A percentile compares a stretch with the other conserved stretches of the same genome.
phyloP scores from a whole-genome alignment of 2,329 filamentous ascomycete genomes.

The Clarireedia monteithiana region DNA sequence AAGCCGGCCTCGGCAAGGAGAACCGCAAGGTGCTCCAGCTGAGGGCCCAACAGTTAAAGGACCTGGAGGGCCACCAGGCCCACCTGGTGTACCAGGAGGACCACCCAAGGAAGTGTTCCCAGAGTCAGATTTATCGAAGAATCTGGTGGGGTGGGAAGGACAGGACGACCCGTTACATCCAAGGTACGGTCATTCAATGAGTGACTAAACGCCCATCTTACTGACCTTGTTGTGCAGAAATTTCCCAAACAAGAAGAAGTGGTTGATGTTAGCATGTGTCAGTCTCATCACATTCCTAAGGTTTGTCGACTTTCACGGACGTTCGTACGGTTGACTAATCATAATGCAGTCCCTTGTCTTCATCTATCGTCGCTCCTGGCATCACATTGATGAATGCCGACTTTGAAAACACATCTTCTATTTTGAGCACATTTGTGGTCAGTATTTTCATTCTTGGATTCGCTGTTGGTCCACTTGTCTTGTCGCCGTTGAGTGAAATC shows the following conservation, averaged over 20 bases:
- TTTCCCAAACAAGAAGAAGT: slow-evolving; percentile 5
- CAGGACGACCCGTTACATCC: slow-evolving; percentile 14
- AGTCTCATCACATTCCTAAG: slow-evolving; percentile 11
- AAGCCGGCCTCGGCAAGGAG: neutral
- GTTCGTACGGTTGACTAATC: neutral
- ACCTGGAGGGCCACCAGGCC: neutral
- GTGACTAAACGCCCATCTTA: neutral
- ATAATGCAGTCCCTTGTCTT: slow-evolving; percentile 23
- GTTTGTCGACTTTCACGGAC: neutral
- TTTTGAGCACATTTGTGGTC: slow-evolving; percentile 16
- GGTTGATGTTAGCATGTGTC: slow-evolving; percentile 6
- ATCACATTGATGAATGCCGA: slow-evolving; percentile 22
- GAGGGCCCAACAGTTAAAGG: neutral
- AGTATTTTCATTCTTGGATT: slow-evolving; percentile 52
- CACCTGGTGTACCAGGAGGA: neutral
- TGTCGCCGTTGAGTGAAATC: slow-evolving; percentile 54
- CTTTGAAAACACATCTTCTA: slow-evolving; percentile 13
- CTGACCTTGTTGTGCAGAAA: slow-evolving; percentile 1
- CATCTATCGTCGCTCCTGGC: slow-evolving; percentile 37
- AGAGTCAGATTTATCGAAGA: slow-evolving; percentile 37
- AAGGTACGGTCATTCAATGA: neutral
- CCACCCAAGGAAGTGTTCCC: slow-evolving; percentile 8
- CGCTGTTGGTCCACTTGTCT: slow-evolving; percentile 46
- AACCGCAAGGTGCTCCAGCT: neutral
- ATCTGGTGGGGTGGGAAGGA: slow-evolving; percentile 20